Base-by-base conservation (phyloP, 805 yeast species). In the Spathaspora gorwiae region DNA sequence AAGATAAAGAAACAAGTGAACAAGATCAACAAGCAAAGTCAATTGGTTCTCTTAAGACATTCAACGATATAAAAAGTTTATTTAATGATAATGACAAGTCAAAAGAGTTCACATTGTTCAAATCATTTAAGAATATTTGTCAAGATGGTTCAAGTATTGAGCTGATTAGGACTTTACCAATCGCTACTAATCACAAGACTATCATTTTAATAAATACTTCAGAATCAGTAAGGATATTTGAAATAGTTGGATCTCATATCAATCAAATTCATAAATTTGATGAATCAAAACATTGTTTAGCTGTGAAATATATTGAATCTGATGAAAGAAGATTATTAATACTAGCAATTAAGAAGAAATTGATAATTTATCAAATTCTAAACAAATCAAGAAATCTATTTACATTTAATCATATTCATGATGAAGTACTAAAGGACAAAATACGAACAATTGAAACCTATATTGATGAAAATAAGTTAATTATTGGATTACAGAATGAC, bases 211-310 rank as follows among this genome's bases (percentile, higher is more conserved):
- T 67, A 7, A 56, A 62, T 7, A 55, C 52, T 3, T 31, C 47
- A 3, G 72, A 63, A 3, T 38, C 50, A 2, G 44, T 67, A 0
- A 50, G 55, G 26, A 55, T 69, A 3, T 63, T 49, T 43, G 66
- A 58, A 46, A 48, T 54, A 47, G 65, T 65, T 1, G 73, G 73
- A 1, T 50, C 54, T 14, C 69, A 67, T 46, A 51, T 70, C 33
- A 65, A 64, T 39, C 50, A 67, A 15, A 55, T 69, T 6, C 57
- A 59, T 37, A 53, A 58, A 11, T 52, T 70, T 15, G 64, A 59
- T 11, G 67, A 65, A 5, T 39, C 31, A 6, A 41, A 35, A 8
- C 44, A 58, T 12, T 50, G 51, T 34, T 46, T 45, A 8, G 59
- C 53, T 26, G 47, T 50, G 19, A 46, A 54, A 6, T 56, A 53